Conservation (phyloP, 2,329 filamentous ascomycete genomes). For the Sordariomycetes sp. region DNA sequence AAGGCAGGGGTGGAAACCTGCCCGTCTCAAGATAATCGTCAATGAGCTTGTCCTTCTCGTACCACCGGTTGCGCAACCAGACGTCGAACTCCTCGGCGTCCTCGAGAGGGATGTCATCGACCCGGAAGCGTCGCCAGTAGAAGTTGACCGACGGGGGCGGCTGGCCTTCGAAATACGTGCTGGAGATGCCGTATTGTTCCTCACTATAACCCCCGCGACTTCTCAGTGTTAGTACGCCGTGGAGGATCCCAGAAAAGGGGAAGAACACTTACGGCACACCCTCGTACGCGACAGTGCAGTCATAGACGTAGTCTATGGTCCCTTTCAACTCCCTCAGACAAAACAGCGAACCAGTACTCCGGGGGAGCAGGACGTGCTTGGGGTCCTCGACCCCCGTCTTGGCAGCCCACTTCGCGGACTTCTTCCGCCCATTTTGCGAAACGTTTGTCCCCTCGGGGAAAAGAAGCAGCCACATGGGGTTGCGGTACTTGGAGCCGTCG, state of each 20-base stretch:
- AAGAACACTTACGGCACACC: constrained; percentile 65
- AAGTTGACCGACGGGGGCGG: constrained; percentile 94
- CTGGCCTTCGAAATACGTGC: constrained; percentile 80
- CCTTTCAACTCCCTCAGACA: constrained; percentile 65
- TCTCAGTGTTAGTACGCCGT: constrained; percentile 8
- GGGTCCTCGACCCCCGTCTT: constrained; percentile 65
- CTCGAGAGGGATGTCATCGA: constrained; percentile 72
- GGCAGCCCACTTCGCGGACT: constrained; percentile 64
- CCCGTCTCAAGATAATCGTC: constrained; percentile 72
- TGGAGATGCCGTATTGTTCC: constrained; percentile 74
- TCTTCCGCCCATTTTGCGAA: constrained; percentile 56
- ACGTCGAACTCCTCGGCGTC: constrained; percentile 63
- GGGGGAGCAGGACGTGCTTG: constrained; percentile 64
- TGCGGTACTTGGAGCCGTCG: constrained; percentile 41
- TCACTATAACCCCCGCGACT: constrained; percentile 80
- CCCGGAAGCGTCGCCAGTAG: constrained; percentile 80
- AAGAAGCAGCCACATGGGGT: constrained; percentile 84
- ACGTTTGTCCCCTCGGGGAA: constrained; percentile 85
- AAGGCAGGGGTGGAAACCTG: constrained; percentile 51
- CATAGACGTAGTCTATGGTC: constrained; percentile 74
- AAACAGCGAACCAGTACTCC: constrained; percentile 72
- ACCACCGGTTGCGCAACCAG: constrained; percentile 82
- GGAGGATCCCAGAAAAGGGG: not conserved
- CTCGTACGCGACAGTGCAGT: constrained; percentile 93
- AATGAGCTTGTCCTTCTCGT: constrained; percentile 82